A percentile compares a stretch with the other conserved stretches of the same genome.
These are phyloP conservation scores for Euphorbia lathyris DNA, from an alignment of 345 rosid genomes.

Conservation along the genomic window DNA sequence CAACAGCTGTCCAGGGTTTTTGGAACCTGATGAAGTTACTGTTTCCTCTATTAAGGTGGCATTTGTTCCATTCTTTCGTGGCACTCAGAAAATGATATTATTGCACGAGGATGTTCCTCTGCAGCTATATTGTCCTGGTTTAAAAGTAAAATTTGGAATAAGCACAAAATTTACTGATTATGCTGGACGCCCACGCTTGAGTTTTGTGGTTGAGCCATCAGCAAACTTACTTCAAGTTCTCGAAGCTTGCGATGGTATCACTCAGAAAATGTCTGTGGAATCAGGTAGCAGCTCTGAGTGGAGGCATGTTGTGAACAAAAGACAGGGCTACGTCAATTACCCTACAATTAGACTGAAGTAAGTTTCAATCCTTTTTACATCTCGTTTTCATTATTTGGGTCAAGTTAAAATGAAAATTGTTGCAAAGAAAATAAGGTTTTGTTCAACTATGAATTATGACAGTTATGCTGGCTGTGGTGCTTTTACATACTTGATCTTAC, in stretches of 20 bases:
- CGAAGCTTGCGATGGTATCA: constrained; percentile 56
- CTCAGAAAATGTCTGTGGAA: constrained; percentile 38
- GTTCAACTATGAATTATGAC: neutral
- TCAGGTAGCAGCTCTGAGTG: constrained; percentile 64
- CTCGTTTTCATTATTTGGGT: neutral
- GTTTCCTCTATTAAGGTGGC: constrained; percentile 44
- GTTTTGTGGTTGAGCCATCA: constrained; percentile 59
- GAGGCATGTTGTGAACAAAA: constrained; percentile 47
- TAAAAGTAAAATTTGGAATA: constrained; percentile 66
- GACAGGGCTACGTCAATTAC: constrained; percentile 30
- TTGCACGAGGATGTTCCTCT: constrained; percentile 40
- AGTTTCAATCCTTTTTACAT: constrained; percentile 26
- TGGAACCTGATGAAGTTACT: constrained; percentile 51
- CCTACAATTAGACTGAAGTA: constrained; percentile 73
- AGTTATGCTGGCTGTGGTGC: neutral
- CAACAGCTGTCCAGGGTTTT: constrained; percentile 42
- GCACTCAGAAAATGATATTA: constrained; percentile 46
- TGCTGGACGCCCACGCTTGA: constrained; percentile 59
- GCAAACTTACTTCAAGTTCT: constrained; percentile 52
- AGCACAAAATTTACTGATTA: constrained; percentile 45
- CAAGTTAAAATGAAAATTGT: neutral
- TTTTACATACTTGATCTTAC: neutral
- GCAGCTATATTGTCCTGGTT: constrained; percentile 51
- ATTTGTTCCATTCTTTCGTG: constrained; percentile 45
- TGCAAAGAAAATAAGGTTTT: neutral